phyloP scores from a whole-genome alignment of 2,329 filamentous ascomycete species.

The Ramichloridium luteum region DNA sequence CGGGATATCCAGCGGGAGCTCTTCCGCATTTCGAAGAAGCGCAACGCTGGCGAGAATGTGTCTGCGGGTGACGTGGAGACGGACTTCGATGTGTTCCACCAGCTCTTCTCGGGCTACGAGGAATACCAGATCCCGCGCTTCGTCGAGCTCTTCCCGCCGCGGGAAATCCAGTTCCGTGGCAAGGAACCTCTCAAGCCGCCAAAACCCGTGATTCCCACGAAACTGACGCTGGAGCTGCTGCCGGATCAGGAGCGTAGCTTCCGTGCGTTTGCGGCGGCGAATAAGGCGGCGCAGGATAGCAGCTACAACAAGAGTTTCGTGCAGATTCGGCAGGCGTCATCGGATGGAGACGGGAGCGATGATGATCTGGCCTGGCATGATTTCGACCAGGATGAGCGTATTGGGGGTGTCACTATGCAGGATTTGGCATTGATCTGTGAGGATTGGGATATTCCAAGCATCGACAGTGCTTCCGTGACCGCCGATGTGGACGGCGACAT shows the following conservation, averaged over 20 bases:
- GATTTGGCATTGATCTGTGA: constrained; percentile 78
- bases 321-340: constrained; percentile 42
- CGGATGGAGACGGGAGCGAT: constrained; percentile 38
- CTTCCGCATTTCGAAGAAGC: constrained; percentile 18
- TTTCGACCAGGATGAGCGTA: constrained; percentile 48
- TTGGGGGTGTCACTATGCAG: constrained; percentile 63
- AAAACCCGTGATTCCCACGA: constrained; percentile 72
- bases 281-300: constrained; percentile 32
- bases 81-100: constrained; percentile 61
- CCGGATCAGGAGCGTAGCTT: constrained; percentile 80
- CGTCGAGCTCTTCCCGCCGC: constrained; percentile 70
- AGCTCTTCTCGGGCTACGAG: constrained; percentile 71
- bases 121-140: constrained; percentile 64
- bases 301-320: constrained; percentile 30
- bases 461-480: constrained; percentile 29
- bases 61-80: constrained; percentile 39
- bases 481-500: constrained; percentile 21
- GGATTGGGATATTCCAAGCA: constrained; percentile 63
- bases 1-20: constrained; percentile 20
- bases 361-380: constrained; percentile 39
- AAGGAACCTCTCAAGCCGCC: constrained; percentile 70
- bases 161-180: constrained; percentile 63
- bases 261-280: constrained; percentile 48
- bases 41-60: constrained; percentile 16
- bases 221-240: constrained; percentile 75